Conservation (phyloP, 1,139 yeast species). For the Pneumocystis murina region DNA sequence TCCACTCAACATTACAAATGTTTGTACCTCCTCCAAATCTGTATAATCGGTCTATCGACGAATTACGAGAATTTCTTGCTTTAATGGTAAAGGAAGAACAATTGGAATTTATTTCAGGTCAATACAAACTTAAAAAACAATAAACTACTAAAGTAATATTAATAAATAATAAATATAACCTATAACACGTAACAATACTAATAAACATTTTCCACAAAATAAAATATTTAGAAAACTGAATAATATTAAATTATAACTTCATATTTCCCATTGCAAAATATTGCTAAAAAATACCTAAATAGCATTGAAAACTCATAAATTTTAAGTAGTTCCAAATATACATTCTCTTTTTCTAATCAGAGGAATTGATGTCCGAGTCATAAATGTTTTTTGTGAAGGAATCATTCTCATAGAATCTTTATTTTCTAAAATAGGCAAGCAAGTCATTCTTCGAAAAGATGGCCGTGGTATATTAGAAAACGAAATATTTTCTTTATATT, state of each 20-base stretch:
- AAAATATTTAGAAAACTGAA: background rate
- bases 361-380: background rate
- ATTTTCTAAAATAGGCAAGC: background rate
- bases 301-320: background rate
- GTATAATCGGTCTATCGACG: conserved; percentile 29
- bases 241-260: background rate
- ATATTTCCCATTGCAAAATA: background rate
- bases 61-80: conserved; percentile 29
- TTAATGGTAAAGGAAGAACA: conserved; percentile 33
- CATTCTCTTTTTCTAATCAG: background rate
- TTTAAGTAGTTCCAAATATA: background rate
- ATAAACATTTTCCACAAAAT: background rate
- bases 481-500: background rate
- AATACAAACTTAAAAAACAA: conserved; percentile 20
- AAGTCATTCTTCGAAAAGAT: background rate
- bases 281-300: background rate
- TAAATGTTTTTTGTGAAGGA: background rate
- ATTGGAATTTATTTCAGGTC: conserved; percentile 22
- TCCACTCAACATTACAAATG: conserved; percentile 40
- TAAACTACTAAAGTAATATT: background rate
- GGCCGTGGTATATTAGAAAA: background rate
- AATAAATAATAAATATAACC: background rate
- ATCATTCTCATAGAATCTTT: background rate
- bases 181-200: background rate
- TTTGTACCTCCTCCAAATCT: conserved; percentile 34